Evolutionary conservation across 1,284 basidiomycete genomes (phyloP).

Genomic region (Microbotryomycetes sp.): DNA sequence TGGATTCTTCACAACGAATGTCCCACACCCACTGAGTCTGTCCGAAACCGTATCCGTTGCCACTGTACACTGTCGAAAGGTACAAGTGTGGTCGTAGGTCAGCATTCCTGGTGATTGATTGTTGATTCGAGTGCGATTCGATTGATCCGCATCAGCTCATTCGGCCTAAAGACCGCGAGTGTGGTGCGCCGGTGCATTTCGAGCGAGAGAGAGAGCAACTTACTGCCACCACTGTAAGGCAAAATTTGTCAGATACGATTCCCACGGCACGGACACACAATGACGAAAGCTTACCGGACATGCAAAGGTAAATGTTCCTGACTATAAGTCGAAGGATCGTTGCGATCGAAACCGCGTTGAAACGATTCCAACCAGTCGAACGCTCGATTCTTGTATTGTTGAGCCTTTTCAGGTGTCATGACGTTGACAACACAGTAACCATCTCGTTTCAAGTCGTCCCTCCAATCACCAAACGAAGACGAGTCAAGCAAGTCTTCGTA

Average conservation of each 20-base stretch:
- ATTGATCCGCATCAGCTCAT: too few relatives aligned
- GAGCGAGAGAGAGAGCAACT: too few relatives aligned
- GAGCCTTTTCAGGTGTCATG: slow-evolving; percentile 35
- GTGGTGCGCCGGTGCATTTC: too few relatives aligned
- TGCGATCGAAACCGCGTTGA: slow-evolving; percentile 37
- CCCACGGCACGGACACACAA: background rate
- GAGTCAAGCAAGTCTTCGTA: slow-evolving; percentile 13
- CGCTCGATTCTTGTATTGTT: slow-evolving; percentile 29
- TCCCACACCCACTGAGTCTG: slow-evolving; percentile 20
- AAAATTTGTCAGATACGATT: background rate
- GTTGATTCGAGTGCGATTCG: too few relatives aligned
- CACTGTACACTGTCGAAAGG: background rate
- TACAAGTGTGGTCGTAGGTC: background rate
- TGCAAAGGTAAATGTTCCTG: slow-evolving; percentile 35
- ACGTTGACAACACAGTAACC: slow-evolving; percentile 40
- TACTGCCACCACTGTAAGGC: background rate
- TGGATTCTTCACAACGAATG: slow-evolving; percentile 25
- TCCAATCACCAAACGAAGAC: slow-evolving; percentile 33
- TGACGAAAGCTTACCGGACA: slow-evolving; percentile 12
- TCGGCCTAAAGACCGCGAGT: too few relatives aligned
- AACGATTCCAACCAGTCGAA: slow-evolving; percentile 40
- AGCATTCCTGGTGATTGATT: background rate
- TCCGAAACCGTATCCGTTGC: slow-evolving; percentile 1
- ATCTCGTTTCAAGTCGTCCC: slow-evolving; percentile 36
- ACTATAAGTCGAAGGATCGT: slow-evolving; percentile 35